Evolutionary conservation across 257 asterid genomes (phyloP).

Genomic region (Capsicum baccatum): DNA sequence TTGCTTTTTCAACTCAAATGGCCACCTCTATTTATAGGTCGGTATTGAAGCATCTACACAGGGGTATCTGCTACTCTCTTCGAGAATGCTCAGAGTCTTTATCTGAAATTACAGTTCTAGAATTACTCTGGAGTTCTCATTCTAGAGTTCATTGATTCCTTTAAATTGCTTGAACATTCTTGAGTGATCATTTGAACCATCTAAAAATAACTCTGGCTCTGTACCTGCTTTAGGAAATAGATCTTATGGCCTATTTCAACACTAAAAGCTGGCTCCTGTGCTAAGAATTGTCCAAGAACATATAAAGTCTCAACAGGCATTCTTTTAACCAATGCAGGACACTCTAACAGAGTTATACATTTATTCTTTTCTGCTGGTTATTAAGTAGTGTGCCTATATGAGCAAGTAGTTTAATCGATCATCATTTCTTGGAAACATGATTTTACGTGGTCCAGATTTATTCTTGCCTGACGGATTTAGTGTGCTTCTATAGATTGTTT

Average conservation of each 20-base stretch:
- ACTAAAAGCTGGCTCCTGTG: background rate
- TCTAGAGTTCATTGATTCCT: background rate
- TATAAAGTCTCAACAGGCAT: background rate
- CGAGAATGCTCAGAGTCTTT: background rate
- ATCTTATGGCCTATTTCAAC: background rate
- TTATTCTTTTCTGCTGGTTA: slow-evolving; percentile 11
- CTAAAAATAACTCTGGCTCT: background rate
- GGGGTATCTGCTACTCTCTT: background rate
- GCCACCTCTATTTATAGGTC: background rate
- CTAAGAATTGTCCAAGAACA: background rate
- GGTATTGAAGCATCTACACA: background rate
- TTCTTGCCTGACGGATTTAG: background rate
- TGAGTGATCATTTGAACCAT: slow-evolving; percentile 15
- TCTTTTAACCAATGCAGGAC: background rate
- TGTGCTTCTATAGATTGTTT: slow-evolving; percentile 42
- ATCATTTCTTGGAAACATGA: slow-evolving; percentile 18
- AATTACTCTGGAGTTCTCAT: background rate
- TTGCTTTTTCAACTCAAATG: background rate
- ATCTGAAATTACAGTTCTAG: background rate
- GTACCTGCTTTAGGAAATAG: background rate
- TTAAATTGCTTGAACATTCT: slow-evolving; percentile 18
- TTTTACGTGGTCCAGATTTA: background rate
- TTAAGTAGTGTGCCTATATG: background rate
- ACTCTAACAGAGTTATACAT: background rate
- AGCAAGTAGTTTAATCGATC: slow-evolving; percentile 8